phyloP scores from a whole-genome alignment of 805 yeast species.

The Grigorovia transvaalensis region DNA sequence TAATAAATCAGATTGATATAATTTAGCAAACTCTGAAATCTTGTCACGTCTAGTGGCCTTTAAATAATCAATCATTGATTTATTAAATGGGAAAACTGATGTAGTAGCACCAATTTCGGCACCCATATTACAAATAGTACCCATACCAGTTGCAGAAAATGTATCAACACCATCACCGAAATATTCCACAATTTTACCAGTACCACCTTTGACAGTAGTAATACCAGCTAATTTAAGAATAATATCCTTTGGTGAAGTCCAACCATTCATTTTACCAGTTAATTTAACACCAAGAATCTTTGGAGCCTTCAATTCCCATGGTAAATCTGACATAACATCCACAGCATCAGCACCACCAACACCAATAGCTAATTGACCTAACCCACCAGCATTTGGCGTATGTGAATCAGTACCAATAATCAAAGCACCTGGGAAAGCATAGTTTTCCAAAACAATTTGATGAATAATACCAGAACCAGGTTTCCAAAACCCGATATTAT shows the following conservation, averaged over 20 bases:
- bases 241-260: slow-evolving; percentile 97
- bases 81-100: slow-evolving; percentile 93
- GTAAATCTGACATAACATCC: slow-evolving; percentile 85
- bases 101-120: slow-evolving; percentile 99
- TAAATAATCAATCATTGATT: slow-evolving; percentile 78
- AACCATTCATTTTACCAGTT: slow-evolving; percentile 84
- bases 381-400: slow-evolving; percentile 97
- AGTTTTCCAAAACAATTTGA: slow-evolving; percentile 92
- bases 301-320: slow-evolving; percentile 98
- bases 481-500: slow-evolving; percentile 97
- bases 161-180: slow-evolving; percentile 91
- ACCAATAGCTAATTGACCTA: slow-evolving; percentile 96
- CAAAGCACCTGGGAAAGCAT: slow-evolving; percentile 94
- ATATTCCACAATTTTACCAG: slow-evolving; percentile 93
- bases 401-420: slow-evolving; percentile 96
- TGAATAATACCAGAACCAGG: slow-evolving; percentile 98
- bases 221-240: slow-evolving; percentile 88
- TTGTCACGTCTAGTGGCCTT: slow-evolving; percentile 76
- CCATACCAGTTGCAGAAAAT: slow-evolving; percentile 97
- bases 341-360: slow-evolving; percentile 99
- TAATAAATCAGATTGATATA: slow-evolving; percentile 58
- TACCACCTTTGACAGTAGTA: slow-evolving; percentile 95
- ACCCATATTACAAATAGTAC: slow-evolving; percentile 98
- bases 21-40: slow-evolving; percentile 70
- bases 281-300: slow-evolving; percentile 89